These are phyloP conservation scores for Cordia subcordata DNA, from an alignment of 257 asterid species.

Conservation along the genomic window DNA sequence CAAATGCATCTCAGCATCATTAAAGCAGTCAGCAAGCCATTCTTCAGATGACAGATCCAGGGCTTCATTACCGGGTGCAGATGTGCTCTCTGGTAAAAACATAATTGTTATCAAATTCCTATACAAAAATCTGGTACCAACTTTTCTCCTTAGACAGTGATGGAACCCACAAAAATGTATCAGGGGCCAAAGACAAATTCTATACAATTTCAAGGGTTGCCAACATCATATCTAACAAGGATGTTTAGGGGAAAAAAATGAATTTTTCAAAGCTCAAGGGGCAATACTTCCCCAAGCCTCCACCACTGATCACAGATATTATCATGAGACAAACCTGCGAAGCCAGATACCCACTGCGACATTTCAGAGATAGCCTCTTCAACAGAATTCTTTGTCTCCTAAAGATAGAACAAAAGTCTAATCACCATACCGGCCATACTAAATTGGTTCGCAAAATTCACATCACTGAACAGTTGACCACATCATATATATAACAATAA, in stretches of 20 bases:
- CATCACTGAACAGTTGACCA: too few species aligned
- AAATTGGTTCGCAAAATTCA: too few species aligned
- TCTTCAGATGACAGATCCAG: slow-evolving; percentile 75
- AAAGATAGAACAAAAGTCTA: slow-evolving; percentile 8
- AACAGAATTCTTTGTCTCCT: slow-evolving; percentile 32
- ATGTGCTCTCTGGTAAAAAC: slow-evolving; percentile 17
- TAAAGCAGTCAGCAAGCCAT: slow-evolving; percentile 77
- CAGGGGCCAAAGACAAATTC: too few species aligned
- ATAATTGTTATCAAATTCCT: neutral
- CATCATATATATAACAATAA: too few species aligned
- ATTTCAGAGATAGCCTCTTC: slow-evolving; percentile 24
- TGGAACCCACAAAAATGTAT: too few species aligned
- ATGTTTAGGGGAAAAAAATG: too few species aligned
- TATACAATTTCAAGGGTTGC: too few species aligned
- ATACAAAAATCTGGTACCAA: too few species aligned
- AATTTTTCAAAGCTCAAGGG: too few species aligned
- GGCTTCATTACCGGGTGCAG: slow-evolving; percentile 36
- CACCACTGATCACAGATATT: neutral
- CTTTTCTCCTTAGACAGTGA: too few species aligned
- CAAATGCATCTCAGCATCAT: slow-evolving; percentile 38
- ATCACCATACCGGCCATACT: neutral
- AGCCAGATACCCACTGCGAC: slow-evolving; percentile 41
- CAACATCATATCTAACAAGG: too few species aligned
- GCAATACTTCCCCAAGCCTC: too few species aligned
- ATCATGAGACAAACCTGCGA: slow-evolving; percentile 30